phyloP scores from a whole-genome alignment of 208 protist species.

The Perkinsela sp. region DNA sequence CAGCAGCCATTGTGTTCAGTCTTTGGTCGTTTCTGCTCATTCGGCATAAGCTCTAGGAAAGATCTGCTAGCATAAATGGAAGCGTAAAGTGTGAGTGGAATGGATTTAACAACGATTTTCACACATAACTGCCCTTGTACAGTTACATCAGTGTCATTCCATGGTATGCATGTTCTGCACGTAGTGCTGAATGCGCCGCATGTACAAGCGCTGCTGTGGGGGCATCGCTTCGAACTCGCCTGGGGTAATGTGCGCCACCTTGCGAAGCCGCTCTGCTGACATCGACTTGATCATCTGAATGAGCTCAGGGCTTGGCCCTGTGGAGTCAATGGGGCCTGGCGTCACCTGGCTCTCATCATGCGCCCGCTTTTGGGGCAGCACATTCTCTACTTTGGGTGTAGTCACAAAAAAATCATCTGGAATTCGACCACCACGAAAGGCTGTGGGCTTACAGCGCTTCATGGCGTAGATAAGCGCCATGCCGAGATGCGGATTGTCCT shows the following conservation, averaged over 20 bases:
- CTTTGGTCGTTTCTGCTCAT: neutral
- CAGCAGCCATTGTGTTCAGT: neutral
- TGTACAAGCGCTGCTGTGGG: neutral
- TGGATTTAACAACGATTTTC: too few relatives aligned
- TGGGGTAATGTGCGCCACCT: neutral
- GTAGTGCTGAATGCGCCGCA: neutral
- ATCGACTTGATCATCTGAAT: neutral
- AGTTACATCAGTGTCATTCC: neutral
- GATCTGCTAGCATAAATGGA: neutral
- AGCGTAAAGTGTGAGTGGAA: neutral
- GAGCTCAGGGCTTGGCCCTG: neutral
- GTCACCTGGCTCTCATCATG: neutral
- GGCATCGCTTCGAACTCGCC: neutral
- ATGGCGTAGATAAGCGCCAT: neutral
- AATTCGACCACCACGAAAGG: neutral
- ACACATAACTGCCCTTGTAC: neutral
- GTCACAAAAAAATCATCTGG: neutral
- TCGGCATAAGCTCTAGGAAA: neutral
- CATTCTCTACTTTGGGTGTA: neutral
- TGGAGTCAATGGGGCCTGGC: too few relatives aligned
- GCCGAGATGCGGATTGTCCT: neutral
- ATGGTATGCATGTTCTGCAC: neutral
- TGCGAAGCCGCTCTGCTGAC: neutral
- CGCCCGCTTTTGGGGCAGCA: neutral
- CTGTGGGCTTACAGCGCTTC: neutral